Percentiles rank a stretch among this genome's conserved stretches.
Evolutionary conservation across 1,139 yeast species (phyloP).

Genomic region (Protomyces inundatus): DNA sequence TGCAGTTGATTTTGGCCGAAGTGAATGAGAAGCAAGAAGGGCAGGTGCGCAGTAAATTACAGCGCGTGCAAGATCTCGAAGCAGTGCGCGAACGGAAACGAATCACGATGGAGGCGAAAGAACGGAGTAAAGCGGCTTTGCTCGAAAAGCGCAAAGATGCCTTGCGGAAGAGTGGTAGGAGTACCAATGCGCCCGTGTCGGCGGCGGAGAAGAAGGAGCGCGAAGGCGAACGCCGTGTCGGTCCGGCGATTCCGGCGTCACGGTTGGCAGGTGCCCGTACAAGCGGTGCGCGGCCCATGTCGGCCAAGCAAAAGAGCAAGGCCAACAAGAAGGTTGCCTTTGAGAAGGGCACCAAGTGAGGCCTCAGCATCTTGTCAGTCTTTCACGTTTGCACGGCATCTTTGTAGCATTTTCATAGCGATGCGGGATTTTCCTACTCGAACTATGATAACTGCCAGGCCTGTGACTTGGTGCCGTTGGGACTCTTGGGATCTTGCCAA

Average conservation of each 20-base stretch:
- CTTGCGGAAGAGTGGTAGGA: not conserved
- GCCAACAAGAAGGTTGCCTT: not conserved
- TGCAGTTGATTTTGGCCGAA: conserved; percentile 18
- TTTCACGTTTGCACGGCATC: no score
- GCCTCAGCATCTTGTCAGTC: no score
- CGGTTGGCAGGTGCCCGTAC: not conserved
- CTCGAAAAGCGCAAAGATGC: conserved; percentile 15
- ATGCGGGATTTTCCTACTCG: not conserved
- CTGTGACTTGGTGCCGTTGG: not conserved
- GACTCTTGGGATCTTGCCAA: conserved; percentile 35
- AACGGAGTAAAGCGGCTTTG: conserved; percentile 14
- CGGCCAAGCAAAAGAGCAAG: not conserved
- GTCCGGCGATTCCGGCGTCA: not conserved
- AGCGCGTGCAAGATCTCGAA: conserved; percentile 24
- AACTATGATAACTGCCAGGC: not conserved
- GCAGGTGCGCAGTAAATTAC: conserved; percentile 17
- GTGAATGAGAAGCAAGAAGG: conserved; percentile 24
- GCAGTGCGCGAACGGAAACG: conserved; percentile 22
- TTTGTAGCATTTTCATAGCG: no score
- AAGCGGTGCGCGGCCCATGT: not conserved
- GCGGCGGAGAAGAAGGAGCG: not conserved
- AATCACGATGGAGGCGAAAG: conserved; percentile 16
- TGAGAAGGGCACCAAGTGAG: not conserved
- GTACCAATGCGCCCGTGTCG: not conserved
- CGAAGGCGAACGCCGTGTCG: not conserved